phyloP scores from a whole-genome alignment of 2,329 filamentous ascomycete species.

The Fusarium begoniae region DNA sequence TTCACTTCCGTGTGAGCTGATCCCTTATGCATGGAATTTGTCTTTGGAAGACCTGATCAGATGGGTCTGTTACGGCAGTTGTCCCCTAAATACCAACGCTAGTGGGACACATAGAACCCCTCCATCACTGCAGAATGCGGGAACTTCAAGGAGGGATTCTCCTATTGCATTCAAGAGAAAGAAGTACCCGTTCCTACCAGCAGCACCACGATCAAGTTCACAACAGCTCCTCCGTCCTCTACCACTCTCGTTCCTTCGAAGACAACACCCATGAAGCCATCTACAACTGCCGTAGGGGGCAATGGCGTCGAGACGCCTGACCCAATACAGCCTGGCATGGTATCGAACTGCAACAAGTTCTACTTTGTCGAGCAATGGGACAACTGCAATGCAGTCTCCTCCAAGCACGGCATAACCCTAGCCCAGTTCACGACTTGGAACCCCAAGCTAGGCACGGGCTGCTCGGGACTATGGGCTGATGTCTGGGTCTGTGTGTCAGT shows the following conservation, averaged over 20 bases:
- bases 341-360: conserved; percentile 43
- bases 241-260: background rate
- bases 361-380: conserved; percentile 23
- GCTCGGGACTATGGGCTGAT: background rate
- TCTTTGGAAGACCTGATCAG: background rate
- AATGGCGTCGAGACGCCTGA: background rate
- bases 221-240: background rate
- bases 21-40: background rate
- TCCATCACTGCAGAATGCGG: background rate
- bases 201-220: background rate
- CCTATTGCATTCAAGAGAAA: background rate
- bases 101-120: background rate
- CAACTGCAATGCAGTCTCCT: conserved; percentile 29
- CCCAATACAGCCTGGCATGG: background rate
- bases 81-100: background rate
- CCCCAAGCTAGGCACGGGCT: background rate
- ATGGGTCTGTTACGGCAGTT: background rate
- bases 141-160: background rate
- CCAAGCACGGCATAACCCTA: background rate
- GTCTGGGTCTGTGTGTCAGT: background rate
- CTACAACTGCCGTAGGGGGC: background rate
- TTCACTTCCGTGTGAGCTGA: background rate
- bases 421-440: background rate
- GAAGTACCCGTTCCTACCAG: background rate
- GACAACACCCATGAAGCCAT: background rate